Base-by-base conservation (phyloP, 2,329 filamentous ascomycete genomes). In the Cordyceps farinosa region DNA sequence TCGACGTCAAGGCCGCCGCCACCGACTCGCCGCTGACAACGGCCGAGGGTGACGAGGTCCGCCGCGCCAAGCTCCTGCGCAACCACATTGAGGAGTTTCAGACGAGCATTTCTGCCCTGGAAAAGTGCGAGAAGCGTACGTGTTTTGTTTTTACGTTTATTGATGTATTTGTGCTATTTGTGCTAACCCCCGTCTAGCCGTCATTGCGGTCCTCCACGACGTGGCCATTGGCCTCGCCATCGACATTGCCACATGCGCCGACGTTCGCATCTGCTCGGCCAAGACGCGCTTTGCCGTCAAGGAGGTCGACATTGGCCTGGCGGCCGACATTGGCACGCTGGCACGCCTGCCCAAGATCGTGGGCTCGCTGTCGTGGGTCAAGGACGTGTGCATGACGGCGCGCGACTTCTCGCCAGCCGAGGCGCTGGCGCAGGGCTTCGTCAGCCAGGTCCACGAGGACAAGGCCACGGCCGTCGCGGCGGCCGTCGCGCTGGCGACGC, bases 51-150 rank as follows among this genome's bases (percentile, higher is more conserved):
- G 92, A 96, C 72, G 73, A 80, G 0, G 89, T 89, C 2, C 84
- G 91, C 66, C 85, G 79, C 67, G 88, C 90, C 0, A 81, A 82
- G 42, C 70, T 71, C 4, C 70, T 93, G 56, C 84, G 90, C 55
- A 83, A 87, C 38, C 84, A 91, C 73, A 88, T 98, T 64, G 76
- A 82, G 65, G 87, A 91, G 66, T 96, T 97, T 74, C 95, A 99
- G 76, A 83, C 84, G 58, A 90, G 87, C 70, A 87, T 99, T 66
- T 83, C 82, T 1, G 83, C 87, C 15, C 79, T 96, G 60, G 94
- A 97, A 74, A 87, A 84, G 69, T 98, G 94, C 76, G 90, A 95
- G 77, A 98, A 98, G 78, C 92, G 87, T 89, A 76, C 69, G 85
- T 80, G 30, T 34, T 30, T 48, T 53, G 54, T 17, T 15, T 29